Evolutionary conservation across 2,329 filamentous ascomycete genomes (phyloP), one percentile per base, ranked within the genome.

Genomic region (Ascochyta koolunga): DNA sequence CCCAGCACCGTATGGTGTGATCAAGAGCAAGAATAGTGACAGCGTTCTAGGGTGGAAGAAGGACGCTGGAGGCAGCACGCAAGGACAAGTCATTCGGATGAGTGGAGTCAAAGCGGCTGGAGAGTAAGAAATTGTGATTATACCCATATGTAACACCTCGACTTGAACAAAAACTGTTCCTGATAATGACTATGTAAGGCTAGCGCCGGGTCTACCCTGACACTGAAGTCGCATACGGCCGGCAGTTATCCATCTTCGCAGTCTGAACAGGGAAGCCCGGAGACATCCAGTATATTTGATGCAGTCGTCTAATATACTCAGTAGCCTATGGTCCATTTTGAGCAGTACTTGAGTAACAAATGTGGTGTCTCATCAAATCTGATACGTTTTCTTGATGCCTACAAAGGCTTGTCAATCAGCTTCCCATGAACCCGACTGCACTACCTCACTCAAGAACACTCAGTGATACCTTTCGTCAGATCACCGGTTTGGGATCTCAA

Each of bases 21-120:
- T 96, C 15, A 80, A 79, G 39, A 80, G 83, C 29, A 83, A 84
- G 60, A 83, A 86, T 50, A 81, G 83, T 38, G 80, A 83, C 0
- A 83, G 84, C 38, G 87, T 93, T 32, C 88, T 89, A 0, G 91
- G 90, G 0, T 95, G 89, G 90, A 89, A 92, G 8, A 83, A 64
- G 56, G 69, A 70, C 43, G 62, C 62, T 40, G 69, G 66, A 44
- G 55, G 46, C 33, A 55, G 47, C 38, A 62, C 38, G 54, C 64
- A 45, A 42, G 83, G 83, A 4, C 80, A 82, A 35, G 83, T 87
- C 13, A 77, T 88, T 4, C 83, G 84, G 66, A 67, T 88, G 52
- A 79, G 77, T 46, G 82, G 83, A 4, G 83, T 81, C 19, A 80
- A 82, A 59, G 78, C 83, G 13, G 74, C 74, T 43, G 71, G 70